Conservation (phyloP, 345 rosid genomes). For the Gossypium herbaceum region DNA sequence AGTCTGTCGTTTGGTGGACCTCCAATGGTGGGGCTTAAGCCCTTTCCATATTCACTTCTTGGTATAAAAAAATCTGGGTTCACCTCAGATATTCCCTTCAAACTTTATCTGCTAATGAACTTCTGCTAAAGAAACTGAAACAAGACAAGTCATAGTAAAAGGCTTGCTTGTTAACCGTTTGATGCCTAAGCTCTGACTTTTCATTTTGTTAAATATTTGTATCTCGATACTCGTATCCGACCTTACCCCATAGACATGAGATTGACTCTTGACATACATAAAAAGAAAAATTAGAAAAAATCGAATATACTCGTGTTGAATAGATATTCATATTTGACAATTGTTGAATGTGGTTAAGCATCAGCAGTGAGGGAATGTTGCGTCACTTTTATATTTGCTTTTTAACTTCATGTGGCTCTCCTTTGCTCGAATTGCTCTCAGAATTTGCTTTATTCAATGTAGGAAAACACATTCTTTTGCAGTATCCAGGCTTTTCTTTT, state of each 20-base stretch:
- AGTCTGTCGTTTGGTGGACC: slow-evolving; percentile 9
- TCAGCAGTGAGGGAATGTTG: slow-evolving; percentile 4
- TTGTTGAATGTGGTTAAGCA: background rate
- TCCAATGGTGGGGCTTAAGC: slow-evolving; percentile 14
- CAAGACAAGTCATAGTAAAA: slow-evolving; percentile 8
- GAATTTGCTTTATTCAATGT: background rate
- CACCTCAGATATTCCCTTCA: background rate
- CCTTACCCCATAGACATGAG: background rate
- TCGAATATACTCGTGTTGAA: too few relatives aligned
- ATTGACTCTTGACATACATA: background rate
- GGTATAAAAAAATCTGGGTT: background rate
- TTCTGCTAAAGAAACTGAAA: slow-evolving; percentile 2
- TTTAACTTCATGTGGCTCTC: background rate
- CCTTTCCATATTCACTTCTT: background rate
- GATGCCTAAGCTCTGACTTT: background rate
- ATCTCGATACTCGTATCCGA: background rate
- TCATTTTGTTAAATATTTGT: background rate
- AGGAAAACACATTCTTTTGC: slow-evolving; percentile 5
- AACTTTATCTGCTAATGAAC: slow-evolving; percentile 10
- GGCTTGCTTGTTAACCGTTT: background rate
- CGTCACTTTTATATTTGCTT: background rate
- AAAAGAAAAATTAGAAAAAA: background rate
- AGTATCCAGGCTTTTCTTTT: slow-evolving; percentile 7
- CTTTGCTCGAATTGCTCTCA: background rate
- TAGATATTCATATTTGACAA: too few relatives aligned